Conservation (phyloP, 177 flowering plant genomes). For the Vitis hybrid region DNA sequence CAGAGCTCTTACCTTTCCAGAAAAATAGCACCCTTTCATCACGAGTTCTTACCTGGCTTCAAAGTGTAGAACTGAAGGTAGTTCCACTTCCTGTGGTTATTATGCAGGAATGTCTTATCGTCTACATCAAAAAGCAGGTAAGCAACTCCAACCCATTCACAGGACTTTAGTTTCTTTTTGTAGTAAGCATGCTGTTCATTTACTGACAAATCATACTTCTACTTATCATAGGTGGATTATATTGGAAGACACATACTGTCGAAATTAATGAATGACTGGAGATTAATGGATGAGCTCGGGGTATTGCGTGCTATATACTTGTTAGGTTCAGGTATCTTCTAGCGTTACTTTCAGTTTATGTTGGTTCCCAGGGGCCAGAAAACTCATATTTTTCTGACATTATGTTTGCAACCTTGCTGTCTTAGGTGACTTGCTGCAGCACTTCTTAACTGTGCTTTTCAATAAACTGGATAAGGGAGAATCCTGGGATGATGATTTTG, state of each 20-base stretch:
- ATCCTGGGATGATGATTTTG: slow-evolving; percentile 93
- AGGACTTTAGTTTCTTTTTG: neutral
- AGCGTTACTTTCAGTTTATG: neutral
- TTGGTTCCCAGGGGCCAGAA: neutral
- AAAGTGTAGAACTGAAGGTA: slow-evolving; percentile 45
- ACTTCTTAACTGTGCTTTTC: slow-evolving; percentile 77
- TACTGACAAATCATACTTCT: neutral
- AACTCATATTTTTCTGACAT: slow-evolving; percentile 3
- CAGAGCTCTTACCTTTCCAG: slow-evolving; percentile 83
- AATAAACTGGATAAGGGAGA: slow-evolving; percentile 87
- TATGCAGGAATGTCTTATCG: slow-evolving; percentile 80
- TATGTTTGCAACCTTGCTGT: neutral
- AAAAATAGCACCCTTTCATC: slow-evolving; percentile 80
- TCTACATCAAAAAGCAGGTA: slow-evolving; percentile 87
- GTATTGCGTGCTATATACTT: slow-evolving; percentile 89
- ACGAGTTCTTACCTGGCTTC: slow-evolving; percentile 72
- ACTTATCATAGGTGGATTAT: slow-evolving; percentile 64
- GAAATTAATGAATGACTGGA: slow-evolving; percentile 89
- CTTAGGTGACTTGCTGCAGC: slow-evolving; percentile 95
- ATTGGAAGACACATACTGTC: slow-evolving; percentile 75
- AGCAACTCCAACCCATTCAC: neutral
- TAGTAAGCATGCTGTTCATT: neutral
- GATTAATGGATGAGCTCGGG: slow-evolving; percentile 91
- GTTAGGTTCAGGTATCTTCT: slow-evolving; percentile 80
- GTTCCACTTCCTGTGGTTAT: slow-evolving; percentile 79